Percentiles rank a stretch among this genome's conserved stretches.
Conservation (phyloP, 2,329 filamentous ascomycete genomes). For the Paraphaeosphaeria minitans region DNA sequence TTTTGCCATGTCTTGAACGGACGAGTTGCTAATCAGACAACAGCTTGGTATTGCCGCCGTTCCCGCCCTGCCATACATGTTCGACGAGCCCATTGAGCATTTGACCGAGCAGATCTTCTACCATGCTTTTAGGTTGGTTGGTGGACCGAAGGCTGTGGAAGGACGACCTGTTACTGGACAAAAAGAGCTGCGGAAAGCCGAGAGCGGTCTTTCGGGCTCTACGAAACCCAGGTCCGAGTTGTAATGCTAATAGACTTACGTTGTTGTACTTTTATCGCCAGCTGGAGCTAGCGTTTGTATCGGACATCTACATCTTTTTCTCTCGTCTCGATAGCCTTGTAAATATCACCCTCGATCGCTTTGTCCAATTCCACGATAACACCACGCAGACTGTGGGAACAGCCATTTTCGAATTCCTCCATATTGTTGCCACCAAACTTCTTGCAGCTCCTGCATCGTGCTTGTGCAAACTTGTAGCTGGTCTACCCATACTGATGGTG, state of each 20-base stretch:
- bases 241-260: slow-evolving; percentile 15
- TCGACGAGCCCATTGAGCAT: slow-evolving; percentile 90
- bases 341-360: background rate
- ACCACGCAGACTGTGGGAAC: background rate
- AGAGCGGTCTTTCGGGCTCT: slow-evolving; percentile 36
- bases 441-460: too few relatives aligned
- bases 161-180: slow-evolving; percentile 46
- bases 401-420: background rate
- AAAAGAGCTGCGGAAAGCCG: slow-evolving; percentile 43
- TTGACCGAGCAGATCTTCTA: slow-evolving; percentile 92
- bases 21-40: slow-evolving; percentile 11
- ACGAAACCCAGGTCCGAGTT: slow-evolving; percentile 48
- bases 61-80: slow-evolving; percentile 81
- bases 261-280: background rate
- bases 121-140: slow-evolving; percentile 74
- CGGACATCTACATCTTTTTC: background rate
- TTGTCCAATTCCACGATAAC: background rate
- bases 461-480: too few relatives aligned
- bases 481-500: too few relatives aligned
- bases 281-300: background rate
- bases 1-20: background rate
- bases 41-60: slow-evolving; percentile 69
- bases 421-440: too few relatives aligned
- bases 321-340: slow-evolving; percentile 3
- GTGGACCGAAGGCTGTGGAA: slow-evolving; percentile 64